These are phyloP conservation scores for Pelargonium cotyledonis DNA, from an alignment of 441 rosid genomes.

Conservation along the genomic window DNA sequence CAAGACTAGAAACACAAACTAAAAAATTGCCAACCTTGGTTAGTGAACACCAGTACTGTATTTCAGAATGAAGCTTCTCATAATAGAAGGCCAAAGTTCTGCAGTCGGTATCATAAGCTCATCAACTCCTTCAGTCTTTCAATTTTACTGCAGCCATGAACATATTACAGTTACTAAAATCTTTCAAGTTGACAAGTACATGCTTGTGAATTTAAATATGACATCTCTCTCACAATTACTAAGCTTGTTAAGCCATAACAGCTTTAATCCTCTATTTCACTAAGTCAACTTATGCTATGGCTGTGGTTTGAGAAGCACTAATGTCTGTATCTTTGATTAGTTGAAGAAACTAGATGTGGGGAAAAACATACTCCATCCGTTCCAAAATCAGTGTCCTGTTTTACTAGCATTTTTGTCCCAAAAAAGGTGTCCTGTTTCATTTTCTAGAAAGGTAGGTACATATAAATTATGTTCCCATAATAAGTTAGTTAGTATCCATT, in stretches of 20 bases:
- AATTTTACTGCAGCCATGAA: conserved; percentile 33
- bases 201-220: neutral
- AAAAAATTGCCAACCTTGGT: neutral
- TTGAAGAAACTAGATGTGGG: too few relatives aligned
- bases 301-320: neutral
- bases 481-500: too few relatives aligned
- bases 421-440: too few relatives aligned
- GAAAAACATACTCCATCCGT: too few relatives aligned
- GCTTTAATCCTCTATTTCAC: neutral
- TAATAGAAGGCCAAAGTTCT: neutral
- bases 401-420: too few relatives aligned
- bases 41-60: neutral
- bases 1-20: neutral
- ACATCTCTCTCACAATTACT: neutral
- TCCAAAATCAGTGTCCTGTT: too few relatives aligned
- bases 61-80: neutral
- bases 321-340: neutral
- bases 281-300: neutral
- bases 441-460: too few relatives aligned
- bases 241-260: neutral
- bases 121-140: conserved; percentile 42
- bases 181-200: neutral
- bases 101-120: conserved; percentile 13
- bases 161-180: neutral
- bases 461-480: too few relatives aligned